Evolutionary conservation across 2,329 filamentous ascomycete genomes (phyloP), one percentile per base, ranked within the genome.

Genomic region (Cladophialophora yegresii): DNA sequence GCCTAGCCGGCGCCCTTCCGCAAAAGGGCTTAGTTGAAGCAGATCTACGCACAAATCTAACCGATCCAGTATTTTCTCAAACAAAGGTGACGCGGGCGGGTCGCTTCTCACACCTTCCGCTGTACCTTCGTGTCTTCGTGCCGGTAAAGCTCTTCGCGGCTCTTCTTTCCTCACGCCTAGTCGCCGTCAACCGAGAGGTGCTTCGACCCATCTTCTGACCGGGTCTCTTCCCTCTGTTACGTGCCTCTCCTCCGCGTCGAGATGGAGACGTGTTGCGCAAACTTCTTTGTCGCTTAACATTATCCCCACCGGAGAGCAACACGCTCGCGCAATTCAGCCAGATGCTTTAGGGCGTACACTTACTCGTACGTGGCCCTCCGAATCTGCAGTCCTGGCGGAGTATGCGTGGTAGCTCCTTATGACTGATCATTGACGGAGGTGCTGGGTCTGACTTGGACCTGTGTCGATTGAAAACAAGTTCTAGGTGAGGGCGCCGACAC

Each of bases 161-260:
- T 28, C 26, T 28, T 28, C 26, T 28, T 50, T 50, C n/a, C n/a
- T n/a, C 47, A 23, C 1, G 9, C 32, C 28, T 36, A 26, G 58
- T 45, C 43, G 20, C 57, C 36, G 49, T 43, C 47, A 26, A 50
- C 20, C 47, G 47, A 50, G 28, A 58, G 55, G 49, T 49, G n/a
- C 55, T 58, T 58, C 55, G 43, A 58, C 55, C 55, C 43, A 45
- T 45, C 40, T 58, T 58, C 55, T 50, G 40, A 43, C 57, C 57
- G 57, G 53, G 30, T 53, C 13, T 59, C 47, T 50, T 43, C 57
- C 47, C 36, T 28, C 26, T 28, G 26, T n/a, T n/a, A n/a, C n/a
- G 26, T 28, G 26, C 26, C 26, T 50, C 49, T 28, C 47, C 30
- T 28, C 12, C 43, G n/a, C 32, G 16, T 26, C 47, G n/a, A 30